Base-by-base conservation (phyloP, 2,329 filamentous ascomycete genomes). In the Aphanoascus verrucosus region DNA sequence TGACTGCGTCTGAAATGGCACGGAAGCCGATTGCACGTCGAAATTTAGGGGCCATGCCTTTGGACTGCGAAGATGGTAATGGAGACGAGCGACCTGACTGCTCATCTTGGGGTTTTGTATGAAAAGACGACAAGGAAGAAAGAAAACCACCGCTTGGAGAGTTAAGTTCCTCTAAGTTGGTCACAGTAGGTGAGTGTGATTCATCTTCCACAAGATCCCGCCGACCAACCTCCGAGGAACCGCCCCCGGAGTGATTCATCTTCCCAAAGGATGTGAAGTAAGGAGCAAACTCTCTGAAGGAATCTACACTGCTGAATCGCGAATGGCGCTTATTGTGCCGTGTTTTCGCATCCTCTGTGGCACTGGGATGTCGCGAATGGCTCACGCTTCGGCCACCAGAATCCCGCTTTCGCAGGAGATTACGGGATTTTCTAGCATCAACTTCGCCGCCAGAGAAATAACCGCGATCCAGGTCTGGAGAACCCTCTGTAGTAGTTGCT, bases 361-460 rank as follows among this genome's bases (percentile, higher is more conserved):
- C 85, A 69, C 87, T 94, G 11, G 85, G 81, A 60, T 86, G 84
- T 45, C 83, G 78, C 37, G 84, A 83, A 67, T 88, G 81, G 57
- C 70, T 74, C 37, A 72, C 56, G 45, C 67, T 69, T 34, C 65
- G 64, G 43, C 61, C 59, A 4, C 58, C 69, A 57, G 69, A 70
- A 41, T 67, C 66, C 35, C 86, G 83, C 71, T 93, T 94, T 68
- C 87, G 88, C 59, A 96, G 74, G 45, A 93, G 76, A 64, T 88
- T 94, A 44, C 86, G 80, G 49, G 66, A 70, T 61, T 80, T 82
- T 55, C 85, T 81, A 42, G 80, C 80, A 58, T 96, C 89, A 9
- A 83, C 75, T 63, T 97, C 91, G 14, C 85, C 86, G 2, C 90
- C 88, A 6, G 91, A 96, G 65, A 96, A 95, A 68, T 97, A 97